These are phyloP conservation scores for Pseudocercospora vitis DNA, from an alignment of 2,329 filamentous ascomycete species.

Conservation along the genomic window DNA sequence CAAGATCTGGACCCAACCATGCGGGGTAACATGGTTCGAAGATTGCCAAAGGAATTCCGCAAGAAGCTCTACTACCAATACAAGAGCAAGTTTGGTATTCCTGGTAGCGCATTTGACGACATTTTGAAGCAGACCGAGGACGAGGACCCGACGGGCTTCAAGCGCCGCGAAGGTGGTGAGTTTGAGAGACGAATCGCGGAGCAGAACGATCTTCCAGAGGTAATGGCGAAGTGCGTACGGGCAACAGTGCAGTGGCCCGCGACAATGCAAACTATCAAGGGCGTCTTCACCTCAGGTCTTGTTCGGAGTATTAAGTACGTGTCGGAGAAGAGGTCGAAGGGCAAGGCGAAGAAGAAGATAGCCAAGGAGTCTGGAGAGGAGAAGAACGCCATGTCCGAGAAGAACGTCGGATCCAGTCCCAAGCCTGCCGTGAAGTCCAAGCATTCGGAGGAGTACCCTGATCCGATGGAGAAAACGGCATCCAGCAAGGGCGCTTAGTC, in stretches of 20 bases:
- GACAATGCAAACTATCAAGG: conserved; percentile 82
- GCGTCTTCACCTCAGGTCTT: conserved; percentile 74
- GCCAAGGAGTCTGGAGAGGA: neutral
- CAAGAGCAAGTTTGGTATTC: conserved; percentile 84
- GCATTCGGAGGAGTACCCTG: neutral
- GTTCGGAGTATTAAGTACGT: conserved; percentile 71
- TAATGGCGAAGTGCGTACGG: conserved; percentile 74
- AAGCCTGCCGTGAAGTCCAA: neutral
- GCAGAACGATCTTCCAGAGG: conserved; percentile 65
- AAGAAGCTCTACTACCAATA: conserved; percentile 92
- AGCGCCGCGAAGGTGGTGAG: conserved; percentile 71
- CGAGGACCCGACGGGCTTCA: conserved; percentile 64
- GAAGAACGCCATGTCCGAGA: neutral
- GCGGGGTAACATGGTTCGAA: conserved; percentile 93
- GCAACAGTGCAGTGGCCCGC: conserved; percentile 92
- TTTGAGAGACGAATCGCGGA: conserved; percentile 88
- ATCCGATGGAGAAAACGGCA: neutral
- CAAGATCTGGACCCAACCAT: conserved; percentile 93
- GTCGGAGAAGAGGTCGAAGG: conserved; percentile 67
- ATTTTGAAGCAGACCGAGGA: conserved; percentile 79
- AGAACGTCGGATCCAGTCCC: neutral
- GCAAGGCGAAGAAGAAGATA: conserved; percentile 32
- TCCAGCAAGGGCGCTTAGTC: conserved; percentile 1
- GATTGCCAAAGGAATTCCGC: conserved; percentile 82
- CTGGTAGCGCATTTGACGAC: conserved; percentile 75